These are phyloP conservation scores for Cucurbita ficifolia DNA, from an alignment of 306 rosid genomes.

Conservation along the genomic window DNA sequence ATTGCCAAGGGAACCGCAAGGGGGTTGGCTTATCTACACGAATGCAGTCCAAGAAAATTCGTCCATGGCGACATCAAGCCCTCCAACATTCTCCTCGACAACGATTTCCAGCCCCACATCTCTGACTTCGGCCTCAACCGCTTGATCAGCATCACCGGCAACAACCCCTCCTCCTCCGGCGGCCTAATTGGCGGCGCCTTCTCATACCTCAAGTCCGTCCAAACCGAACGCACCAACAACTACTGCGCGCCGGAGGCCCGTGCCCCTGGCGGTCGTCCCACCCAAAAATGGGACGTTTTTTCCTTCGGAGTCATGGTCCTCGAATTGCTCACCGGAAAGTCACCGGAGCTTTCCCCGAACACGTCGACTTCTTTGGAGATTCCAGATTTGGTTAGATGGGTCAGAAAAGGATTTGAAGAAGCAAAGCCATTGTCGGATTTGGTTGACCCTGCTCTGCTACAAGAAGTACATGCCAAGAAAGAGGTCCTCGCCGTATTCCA, in stretches of 20 bases:
- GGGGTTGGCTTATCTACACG: slow-evolving; percentile 93
- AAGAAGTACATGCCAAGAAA: slow-evolving; percentile 84
- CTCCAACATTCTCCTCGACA: slow-evolving; percentile 81
- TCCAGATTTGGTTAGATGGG: slow-evolving; percentile 80
- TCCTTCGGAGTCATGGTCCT: slow-evolving; percentile 80
- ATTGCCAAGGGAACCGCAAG: slow-evolving; percentile 76
- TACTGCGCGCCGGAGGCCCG: slow-evolving; percentile 79
- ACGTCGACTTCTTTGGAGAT: slow-evolving; percentile 72
- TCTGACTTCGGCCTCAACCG: slow-evolving; percentile 84
- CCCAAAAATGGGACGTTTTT: slow-evolving; percentile 89
- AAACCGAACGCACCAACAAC: slow-evolving; percentile 53
- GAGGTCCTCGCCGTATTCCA: slow-evolving; percentile 84
- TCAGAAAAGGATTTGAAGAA: slow-evolving; percentile 78
- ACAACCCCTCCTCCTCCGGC: slow-evolving; percentile 81
- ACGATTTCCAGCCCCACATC: slow-evolving; percentile 53
- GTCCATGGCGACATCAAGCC: slow-evolving; percentile 95
- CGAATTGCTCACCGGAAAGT: slow-evolving; percentile 81
- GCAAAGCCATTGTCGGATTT: slow-evolving; percentile 80
- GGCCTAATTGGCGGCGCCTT: slow-evolving; percentile 90
- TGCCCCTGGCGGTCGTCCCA: slow-evolving; percentile 47
- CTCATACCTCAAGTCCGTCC: slow-evolving; percentile 58
- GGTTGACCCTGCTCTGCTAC: slow-evolving; percentile 74
- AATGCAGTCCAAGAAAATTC: slow-evolving; percentile 91
- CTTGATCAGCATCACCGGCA: slow-evolving; percentile 73
- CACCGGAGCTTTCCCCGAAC: slow-evolving; percentile 83